Evolutionary conservation across 345 rosid genomes (phyloP).

Genomic region (Atalantia buxifolia): DNA sequence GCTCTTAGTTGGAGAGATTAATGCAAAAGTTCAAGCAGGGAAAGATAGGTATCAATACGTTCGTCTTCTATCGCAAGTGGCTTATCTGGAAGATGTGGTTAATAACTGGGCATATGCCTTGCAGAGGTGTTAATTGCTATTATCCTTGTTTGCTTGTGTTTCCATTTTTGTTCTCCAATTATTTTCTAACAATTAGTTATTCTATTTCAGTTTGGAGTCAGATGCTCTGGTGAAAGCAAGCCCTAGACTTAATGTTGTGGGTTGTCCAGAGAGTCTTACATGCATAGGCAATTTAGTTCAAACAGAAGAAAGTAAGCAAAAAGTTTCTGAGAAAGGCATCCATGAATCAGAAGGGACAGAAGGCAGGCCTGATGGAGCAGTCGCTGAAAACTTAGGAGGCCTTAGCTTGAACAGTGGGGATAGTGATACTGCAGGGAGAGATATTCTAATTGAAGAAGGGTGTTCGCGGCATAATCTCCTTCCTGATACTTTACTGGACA

Average conservation of each 20-base stretch:
- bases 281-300: conserved; percentile 21
- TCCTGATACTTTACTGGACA: conserved; percentile 15
- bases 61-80: conserved; percentile 85
- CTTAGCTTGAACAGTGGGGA: conserved; percentile 25
- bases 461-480: conserved; percentile 14
- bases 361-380: conserved; percentile 19
- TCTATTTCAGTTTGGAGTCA: conserved; percentile 62
- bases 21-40: conserved; percentile 70
- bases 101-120: conserved; percentile 82
- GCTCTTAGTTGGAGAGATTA: conserved; percentile 73
- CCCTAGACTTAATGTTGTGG: conserved; percentile 32
- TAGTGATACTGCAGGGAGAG: conserved; percentile 19
- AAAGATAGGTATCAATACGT: conserved; percentile 72
- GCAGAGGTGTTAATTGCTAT: conserved; percentile 54
- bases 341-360: conserved; percentile 28
- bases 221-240: conserved; percentile 41
- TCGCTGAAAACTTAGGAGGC: conserved; percentile 27
- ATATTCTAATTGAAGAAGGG: conserved; percentile 18
- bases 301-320: conserved; percentile 30
- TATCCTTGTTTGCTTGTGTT: conserved; percentile 7
- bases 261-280: conserved; percentile 17
- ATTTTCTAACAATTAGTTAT: conserved; percentile 25
- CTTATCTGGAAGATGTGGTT: conserved; percentile 88
- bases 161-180: conserved; percentile 13
- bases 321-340: conserved; percentile 19